phyloP scores from a whole-genome alignment of 2,329 filamentous ascomycete species.

The Phyllosticta paracitricarpa region DNA sequence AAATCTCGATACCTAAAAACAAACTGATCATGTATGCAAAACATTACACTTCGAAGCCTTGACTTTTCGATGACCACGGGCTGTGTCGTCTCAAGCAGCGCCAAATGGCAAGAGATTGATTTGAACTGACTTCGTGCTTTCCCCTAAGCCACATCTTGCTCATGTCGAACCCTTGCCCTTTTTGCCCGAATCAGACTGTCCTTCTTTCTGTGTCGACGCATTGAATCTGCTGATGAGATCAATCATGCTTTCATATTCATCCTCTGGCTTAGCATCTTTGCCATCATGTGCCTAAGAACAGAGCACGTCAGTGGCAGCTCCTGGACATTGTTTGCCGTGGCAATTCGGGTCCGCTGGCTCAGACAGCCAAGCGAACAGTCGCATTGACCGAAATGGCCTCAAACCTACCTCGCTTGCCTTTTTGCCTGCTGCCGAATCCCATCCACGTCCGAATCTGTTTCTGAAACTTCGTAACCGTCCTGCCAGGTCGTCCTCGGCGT shows the following conservation, averaged over 20 bases:
- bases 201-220: not conserved
- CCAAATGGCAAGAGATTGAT: not conserved
- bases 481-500: constrained; percentile 91
- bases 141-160: not conserved
- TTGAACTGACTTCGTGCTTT: not conserved
- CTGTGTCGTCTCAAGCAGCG: not conserved
- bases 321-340: not conserved
- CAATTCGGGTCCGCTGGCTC: not conserved
- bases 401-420: constrained; percentile 12
- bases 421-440: constrained; percentile 51
- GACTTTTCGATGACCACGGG: not conserved
- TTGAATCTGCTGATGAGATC: constrained; percentile 22
- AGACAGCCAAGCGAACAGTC: not conserved
- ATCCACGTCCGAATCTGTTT: constrained; percentile 70
- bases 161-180: not conserved
- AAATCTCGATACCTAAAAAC: too few species aligned
- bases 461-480: constrained; percentile 81
- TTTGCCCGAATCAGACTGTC: not conserved
- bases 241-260: constrained; percentile 1
- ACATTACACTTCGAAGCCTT: too few species aligned
- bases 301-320: not conserved
- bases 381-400: too few species aligned
- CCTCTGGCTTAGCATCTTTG: not conserved
- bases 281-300: constrained; percentile 1
- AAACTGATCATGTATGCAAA: too few species aligned